Conservation (phyloP, 192 early-diverging fungal species). For the Podila minutissima region DNA sequence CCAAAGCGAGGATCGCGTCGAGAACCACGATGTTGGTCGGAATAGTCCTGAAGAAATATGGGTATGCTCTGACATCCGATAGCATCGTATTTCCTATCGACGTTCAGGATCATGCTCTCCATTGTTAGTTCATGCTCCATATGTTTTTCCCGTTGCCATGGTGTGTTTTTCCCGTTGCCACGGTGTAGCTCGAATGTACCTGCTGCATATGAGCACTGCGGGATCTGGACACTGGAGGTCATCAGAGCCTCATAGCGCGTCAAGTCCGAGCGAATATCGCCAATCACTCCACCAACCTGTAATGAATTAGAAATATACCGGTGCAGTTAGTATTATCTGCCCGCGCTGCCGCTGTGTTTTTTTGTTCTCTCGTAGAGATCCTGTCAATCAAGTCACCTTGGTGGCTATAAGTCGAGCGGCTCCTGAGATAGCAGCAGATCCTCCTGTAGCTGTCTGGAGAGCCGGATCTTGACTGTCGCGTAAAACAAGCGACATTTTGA, state of each 20-base stretch:
- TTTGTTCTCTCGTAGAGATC: no score
- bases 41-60: conserved; percentile 59
- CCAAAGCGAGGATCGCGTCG: conserved; percentile 46
- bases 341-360: neutral
- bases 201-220: conserved; percentile 60
- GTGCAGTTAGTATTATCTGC: neutral
- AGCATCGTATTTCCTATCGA: conserved; percentile 29
- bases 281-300: conserved; percentile 57
- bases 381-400: conserved; percentile 1
- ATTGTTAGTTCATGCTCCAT: neutral
- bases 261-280: conserved; percentile 53
- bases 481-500: conserved; percentile 23
- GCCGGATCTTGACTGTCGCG: conserved; percentile 30
- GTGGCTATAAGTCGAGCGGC: conserved; percentile 5
- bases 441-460: conserved; percentile 7
- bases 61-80: conserved; percentile 45
- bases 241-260: conserved; percentile 57
- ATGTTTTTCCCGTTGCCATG: neutral
- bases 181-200: neutral
- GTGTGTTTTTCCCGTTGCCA: neutral
- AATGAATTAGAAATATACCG: neutral
- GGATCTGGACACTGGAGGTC: conserved; percentile 54
- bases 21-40: conserved; percentile 49
- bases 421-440: conserved; percentile 25
- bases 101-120: neutral